Percentiles rank a stretch among this genome's conserved stretches.
phyloP scores from a whole-genome alignment of 352 stramenopile genomes.

The Phytopythium montanum region DNA sequence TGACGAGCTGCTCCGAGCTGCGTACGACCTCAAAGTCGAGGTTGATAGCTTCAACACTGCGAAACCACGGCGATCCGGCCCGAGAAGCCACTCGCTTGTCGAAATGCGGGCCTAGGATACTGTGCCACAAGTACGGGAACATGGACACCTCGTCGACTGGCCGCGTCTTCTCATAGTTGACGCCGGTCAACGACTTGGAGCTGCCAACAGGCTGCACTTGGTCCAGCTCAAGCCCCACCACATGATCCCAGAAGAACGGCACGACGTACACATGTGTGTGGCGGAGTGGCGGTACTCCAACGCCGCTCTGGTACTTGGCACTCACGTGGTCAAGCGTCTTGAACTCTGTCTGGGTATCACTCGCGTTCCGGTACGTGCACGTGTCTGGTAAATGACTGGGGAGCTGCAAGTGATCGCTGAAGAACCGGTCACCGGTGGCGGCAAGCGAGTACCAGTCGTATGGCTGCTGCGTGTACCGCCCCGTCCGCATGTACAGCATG shows the following conservation, averaged over 20 bases:
- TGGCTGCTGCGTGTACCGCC: slow-evolving; percentile 37
- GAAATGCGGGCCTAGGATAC: slow-evolving; percentile 44
- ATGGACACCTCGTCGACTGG: slow-evolving; percentile 51
- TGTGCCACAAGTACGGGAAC: slow-evolving; percentile 62
- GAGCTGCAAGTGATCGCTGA: slow-evolving; percentile 18
- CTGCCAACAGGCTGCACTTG: slow-evolving; percentile 23
- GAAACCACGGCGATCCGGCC: slow-evolving; percentile 16
- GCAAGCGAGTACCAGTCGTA: slow-evolving; percentile 62
- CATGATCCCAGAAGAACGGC: slow-evolving; percentile 34
- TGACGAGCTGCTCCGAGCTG: slow-evolving; percentile 26
- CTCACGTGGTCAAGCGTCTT: slow-evolving; percentile 29
- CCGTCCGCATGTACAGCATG: slow-evolving; percentile 49
- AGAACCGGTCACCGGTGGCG: slow-evolving; percentile 36
- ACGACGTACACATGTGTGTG: slow-evolving; percentile 46
- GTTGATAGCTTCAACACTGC: slow-evolving; percentile 20
- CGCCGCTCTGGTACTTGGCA: neutral
- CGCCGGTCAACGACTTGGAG: neutral
- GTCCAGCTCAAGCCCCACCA: slow-evolving; percentile 27
- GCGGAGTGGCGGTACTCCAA: neutral
- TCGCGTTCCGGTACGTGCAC: slow-evolving; percentile 35
- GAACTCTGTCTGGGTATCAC: slow-evolving; percentile 12
- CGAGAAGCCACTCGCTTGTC: slow-evolving; percentile 19
- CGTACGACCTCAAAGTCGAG: slow-evolving; percentile 40
- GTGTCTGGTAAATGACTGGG: slow-evolving; percentile 31
- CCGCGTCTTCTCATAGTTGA: slow-evolving; percentile 26